Conservation (phyloP, 768 basidiomycete genomes). For the Clathrus columnatus region DNA sequence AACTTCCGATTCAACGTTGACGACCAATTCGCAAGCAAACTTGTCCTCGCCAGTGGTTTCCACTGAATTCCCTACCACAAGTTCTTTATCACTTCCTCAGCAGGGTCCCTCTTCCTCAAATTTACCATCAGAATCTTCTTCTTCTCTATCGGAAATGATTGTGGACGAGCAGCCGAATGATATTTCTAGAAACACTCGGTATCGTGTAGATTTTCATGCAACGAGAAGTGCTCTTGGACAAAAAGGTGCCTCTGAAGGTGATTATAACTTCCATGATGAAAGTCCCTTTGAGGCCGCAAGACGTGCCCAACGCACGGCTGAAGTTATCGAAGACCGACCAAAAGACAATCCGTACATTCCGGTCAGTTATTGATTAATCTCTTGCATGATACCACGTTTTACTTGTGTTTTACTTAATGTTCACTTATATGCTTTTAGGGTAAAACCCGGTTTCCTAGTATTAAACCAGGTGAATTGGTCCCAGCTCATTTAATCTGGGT, state of each 20-base stretch:
- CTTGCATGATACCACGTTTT: not conserved
- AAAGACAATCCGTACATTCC: not conserved
- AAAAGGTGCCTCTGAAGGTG: not conserved
- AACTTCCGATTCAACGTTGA: not conserved
- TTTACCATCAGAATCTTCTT: not conserved
- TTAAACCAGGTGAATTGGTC: constrained; percentile 9
- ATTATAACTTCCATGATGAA: constrained; percentile 1
- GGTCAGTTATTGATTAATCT: not conserved
- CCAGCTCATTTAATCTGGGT: constrained; percentile 1
- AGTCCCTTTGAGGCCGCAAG: constrained; percentile 6
- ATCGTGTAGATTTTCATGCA: not conserved
- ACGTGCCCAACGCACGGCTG: constrained; percentile 1
- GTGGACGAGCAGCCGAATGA: not conserved
- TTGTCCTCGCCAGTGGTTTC: not conserved
- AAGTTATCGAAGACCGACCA: not conserved
- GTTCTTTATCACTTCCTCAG: not conserved
- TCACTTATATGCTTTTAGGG: not conserved
- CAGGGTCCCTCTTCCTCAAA: not conserved
- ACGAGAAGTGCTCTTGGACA: not conserved
- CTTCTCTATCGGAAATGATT: not conserved
- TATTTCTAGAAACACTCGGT: not conserved
- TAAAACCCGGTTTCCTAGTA: constrained; percentile 5
- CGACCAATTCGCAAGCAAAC: too few relatives aligned
- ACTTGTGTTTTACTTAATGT: not conserved
- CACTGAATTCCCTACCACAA: not conserved